Percentiles rank a stretch among this genome's conserved stretches.
Conservation (phyloP, 2,329 filamentous ascomycete species). For the Torrubiella hemipterigena region DNA sequence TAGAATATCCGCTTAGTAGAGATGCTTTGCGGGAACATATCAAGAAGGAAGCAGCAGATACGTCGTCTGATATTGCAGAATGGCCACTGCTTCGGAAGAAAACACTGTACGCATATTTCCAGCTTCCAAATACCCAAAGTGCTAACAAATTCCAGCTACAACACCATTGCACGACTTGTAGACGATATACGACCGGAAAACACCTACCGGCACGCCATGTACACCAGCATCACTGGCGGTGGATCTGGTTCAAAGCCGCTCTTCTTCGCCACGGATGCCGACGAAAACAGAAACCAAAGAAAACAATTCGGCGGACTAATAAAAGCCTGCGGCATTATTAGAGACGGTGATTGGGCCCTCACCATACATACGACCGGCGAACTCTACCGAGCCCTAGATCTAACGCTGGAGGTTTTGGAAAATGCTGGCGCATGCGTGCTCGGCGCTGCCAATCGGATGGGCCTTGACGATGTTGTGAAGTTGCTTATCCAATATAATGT, state of each 20-base stretch:
- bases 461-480: slow-evolving; percentile 12
- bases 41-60: too few relatives aligned
- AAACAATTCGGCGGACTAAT: slow-evolving; percentile 20
- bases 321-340: slow-evolving; percentile 15
- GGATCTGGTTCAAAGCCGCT: slow-evolving; percentile 18
- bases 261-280: slow-evolving; percentile 25
- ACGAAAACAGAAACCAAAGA: slow-evolving; percentile 28
- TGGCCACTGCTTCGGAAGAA: slow-evolving; percentile 12
- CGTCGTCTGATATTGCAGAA: too few relatives aligned
- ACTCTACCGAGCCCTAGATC: slow-evolving; percentile 28
- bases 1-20: too few relatives aligned
- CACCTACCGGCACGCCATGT: slow-evolving; percentile 22
- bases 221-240: slow-evolving; percentile 28
- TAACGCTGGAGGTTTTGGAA: slow-evolving; percentile 25
- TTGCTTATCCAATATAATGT: slow-evolving; percentile 18
- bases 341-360: slow-evolving; percentile 24
- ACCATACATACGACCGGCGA: slow-evolving; percentile 21
- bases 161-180: slow-evolving; percentile 19
- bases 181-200: slow-evolving; percentile 20
- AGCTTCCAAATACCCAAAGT: fast-evolving
- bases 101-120: slow-evolving; percentile 10
- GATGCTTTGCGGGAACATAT: too few relatives aligned
- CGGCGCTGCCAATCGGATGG: slow-evolving; percentile 19
- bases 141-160: slow-evolving; percentile 17
- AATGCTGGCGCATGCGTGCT: slow-evolving; percentile 27